phyloP scores from a whole-genome alignment of 2,329 filamentous ascomycete species.

The Xylariaceae sp. region DNA sequence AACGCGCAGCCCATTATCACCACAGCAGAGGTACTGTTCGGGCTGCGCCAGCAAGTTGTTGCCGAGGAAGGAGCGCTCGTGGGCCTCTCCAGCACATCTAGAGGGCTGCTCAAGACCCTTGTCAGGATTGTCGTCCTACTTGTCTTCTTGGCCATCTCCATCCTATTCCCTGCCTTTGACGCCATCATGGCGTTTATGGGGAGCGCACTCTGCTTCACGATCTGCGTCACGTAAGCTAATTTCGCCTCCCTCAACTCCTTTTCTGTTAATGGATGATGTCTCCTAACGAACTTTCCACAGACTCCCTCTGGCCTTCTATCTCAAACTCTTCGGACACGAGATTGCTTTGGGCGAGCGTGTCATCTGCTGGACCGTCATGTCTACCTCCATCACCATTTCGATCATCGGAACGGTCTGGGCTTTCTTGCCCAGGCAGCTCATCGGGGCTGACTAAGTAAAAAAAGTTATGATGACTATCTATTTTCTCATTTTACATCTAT shows the following conservation, averaged over 20 bases:
- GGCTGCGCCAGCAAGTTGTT: conserved; percentile 52
- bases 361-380: conserved; percentile 65
- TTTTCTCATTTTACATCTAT: no score
- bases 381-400: conserved; percentile 66
- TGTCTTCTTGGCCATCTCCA: conserved; percentile 71
- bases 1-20: conserved; percentile 84
- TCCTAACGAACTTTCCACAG: conserved; percentile 26
- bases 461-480: no score
- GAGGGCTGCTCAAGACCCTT: conserved; percentile 53
- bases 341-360: conserved; percentile 60
- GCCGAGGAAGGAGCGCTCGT: conserved; percentile 45
- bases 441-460: conserved; percentile 46
- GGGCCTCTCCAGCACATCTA: conserved; percentile 53
- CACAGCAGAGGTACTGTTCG: conserved; percentile 76
- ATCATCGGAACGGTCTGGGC: conserved; percentile 80
- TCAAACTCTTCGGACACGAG: conserved; percentile 80
- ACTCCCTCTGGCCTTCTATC: conserved; percentile 79
- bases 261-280: neutral
- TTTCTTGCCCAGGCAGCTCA: conserved; percentile 73
- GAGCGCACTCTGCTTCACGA: conserved; percentile 84
- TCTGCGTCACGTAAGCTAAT: conserved; percentile 70
- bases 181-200: conserved; percentile 90
- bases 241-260: neutral
- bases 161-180: conserved; percentile 72
- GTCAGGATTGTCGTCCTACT: conserved; percentile 64